These are phyloP conservation scores for Arbutus unedo DNA, from an alignment of 148 eudicot species.

Conservation along the genomic window DNA sequence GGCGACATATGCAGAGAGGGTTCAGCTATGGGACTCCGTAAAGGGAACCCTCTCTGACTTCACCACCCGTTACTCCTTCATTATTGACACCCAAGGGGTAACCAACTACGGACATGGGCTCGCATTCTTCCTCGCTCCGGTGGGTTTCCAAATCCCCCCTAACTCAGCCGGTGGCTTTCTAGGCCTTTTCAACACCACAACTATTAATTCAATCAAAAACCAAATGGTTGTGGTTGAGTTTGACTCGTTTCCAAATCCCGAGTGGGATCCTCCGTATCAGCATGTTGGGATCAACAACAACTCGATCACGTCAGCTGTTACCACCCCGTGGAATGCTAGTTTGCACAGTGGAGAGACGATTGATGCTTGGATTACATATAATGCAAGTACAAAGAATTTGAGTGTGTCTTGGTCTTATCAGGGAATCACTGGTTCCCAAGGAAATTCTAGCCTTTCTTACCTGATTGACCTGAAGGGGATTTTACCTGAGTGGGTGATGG, in stretches of 20 bases:
- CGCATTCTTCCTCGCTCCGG: constrained; percentile 46
- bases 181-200: constrained; percentile 51
- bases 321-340: constrained; percentile 44
- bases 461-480: constrained; percentile 35
- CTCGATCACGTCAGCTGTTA: constrained; percentile 29
- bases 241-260: not conserved
- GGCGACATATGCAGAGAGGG: constrained; percentile 29
- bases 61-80: constrained; percentile 47
- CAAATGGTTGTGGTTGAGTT: constrained; percentile 24
- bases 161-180: constrained; percentile 47
- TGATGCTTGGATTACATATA: constrained; percentile 44
- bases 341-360: constrained; percentile 37
- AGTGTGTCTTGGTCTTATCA: constrained; percentile 42
- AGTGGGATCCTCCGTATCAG: constrained; percentile 2
- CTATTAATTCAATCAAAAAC: constrained; percentile 19
- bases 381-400: constrained; percentile 34
- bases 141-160: constrained; percentile 38
- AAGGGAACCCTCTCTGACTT: constrained; percentile 40
- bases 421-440: not conserved
- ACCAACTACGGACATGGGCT: constrained; percentile 40
- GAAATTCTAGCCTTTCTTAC: constrained; percentile 38
- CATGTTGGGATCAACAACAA: constrained; percentile 63
- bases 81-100: constrained; percentile 24
- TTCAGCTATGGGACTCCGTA: constrained; percentile 30
- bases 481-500: constrained; percentile 22